A percentile compares a stretch with the other conserved stretches of the same genome.
phyloP scores from a whole-genome alignment of 495 filamentous ascomycete genomes.

The Neurospora sp. region DNA sequence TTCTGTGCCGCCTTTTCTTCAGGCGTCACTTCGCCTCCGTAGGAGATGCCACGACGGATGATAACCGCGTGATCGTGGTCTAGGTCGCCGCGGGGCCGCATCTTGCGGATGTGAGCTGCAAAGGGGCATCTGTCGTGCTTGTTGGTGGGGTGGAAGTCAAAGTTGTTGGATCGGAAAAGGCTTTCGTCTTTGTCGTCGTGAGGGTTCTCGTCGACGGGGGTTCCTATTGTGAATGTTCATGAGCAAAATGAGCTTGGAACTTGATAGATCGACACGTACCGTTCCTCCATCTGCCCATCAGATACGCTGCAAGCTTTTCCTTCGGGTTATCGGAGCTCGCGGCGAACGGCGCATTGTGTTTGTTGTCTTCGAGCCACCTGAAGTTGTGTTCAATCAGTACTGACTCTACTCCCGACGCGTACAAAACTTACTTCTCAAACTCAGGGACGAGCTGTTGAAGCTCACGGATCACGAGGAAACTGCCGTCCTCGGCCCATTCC shows the following conservation, averaged over 20 bases:
- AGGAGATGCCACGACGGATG: slow-evolving; percentile 1
- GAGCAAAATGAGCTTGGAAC: background rate
- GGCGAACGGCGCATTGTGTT: background rate
- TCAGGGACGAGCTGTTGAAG: background rate
- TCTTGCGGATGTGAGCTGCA: slow-evolving; percentile 2
- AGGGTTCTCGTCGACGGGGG: background rate
- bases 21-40: background rate
- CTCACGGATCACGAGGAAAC: slow-evolving; percentile 1
- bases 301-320: background rate
- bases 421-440: background rate
- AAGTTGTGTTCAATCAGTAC: background rate
- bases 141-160: background rate
- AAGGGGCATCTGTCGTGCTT: background rate
- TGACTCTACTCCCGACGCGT: background rate
- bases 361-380: background rate
- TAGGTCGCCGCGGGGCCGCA: background rate
- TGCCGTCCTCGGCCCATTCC: background rate
- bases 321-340: background rate
- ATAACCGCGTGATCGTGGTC: background rate
- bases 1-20: background rate
- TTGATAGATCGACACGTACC: background rate
- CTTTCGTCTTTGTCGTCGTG: background rate
- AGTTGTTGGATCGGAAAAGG: background rate
- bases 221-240: background rate
- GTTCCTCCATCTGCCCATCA: background rate